These are phyloP conservation scores for Nakazawaea siamensis DNA, from an alignment of 805 yeast species.

Conservation along the genomic window DNA sequence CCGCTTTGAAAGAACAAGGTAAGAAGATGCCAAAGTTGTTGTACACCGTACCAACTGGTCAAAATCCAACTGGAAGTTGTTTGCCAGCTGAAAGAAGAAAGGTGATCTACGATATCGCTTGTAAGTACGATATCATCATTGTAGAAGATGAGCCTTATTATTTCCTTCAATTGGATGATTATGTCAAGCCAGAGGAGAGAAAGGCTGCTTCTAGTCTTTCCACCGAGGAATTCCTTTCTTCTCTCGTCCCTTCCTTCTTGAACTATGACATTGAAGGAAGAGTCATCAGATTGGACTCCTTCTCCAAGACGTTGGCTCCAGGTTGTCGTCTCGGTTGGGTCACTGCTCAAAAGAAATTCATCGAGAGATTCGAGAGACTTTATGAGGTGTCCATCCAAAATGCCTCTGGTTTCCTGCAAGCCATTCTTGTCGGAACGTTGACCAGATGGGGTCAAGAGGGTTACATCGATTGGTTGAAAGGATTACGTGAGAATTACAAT, in stretches of 20 bases:
- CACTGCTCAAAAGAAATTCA: conserved; percentile 49
- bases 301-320: conserved; percentile 74
- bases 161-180: conserved; percentile 51
- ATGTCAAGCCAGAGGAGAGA: conserved; percentile 25
- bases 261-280: conserved; percentile 72
- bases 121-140: conserved; percentile 60
- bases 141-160: conserved; percentile 87
- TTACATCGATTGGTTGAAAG: conserved; percentile 63
- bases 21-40: conserved; percentile 47
- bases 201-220: conserved; percentile 34
- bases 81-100: conserved; percentile 49
- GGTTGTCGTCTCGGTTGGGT: conserved; percentile 72
- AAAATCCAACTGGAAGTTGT: conserved; percentile 77
- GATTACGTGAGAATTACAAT: conserved; percentile 53
- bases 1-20: conserved; percentile 58
- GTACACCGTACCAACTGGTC: conserved; percentile 75
- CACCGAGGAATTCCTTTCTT: conserved; percentile 36
- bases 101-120: conserved; percentile 50
- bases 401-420: conserved; percentile 68
- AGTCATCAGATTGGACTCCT: conserved; percentile 69
- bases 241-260: conserved; percentile 55
- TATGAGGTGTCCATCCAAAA: conserved; percentile 69
- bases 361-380: conserved; percentile 43
- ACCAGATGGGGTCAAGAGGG: conserved; percentile 69
- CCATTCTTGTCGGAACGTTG: conserved; percentile 48